Percentiles rank a stretch among this genome's conserved stretches.
phyloP scores from a whole-genome alignment of 192 early-diverging fungal species.

The Backusella morwellensis region DNA sequence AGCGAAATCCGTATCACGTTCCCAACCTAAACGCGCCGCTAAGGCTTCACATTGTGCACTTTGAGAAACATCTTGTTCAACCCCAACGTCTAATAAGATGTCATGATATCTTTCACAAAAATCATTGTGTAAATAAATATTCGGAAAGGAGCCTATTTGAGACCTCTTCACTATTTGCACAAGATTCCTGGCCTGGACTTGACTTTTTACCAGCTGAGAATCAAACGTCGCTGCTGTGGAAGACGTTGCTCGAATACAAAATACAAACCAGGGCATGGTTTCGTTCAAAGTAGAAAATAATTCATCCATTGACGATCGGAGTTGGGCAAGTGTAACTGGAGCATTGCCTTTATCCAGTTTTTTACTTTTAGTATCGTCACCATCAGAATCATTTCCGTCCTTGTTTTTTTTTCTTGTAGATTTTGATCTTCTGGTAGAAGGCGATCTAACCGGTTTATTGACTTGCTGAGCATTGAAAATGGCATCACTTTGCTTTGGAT shows the following conservation, averaged over 20 bases:
- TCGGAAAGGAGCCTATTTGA: conserved; percentile 69
- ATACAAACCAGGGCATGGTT: conserved; percentile 73
- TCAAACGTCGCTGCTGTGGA: conserved; percentile 61
- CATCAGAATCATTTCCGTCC: background rate
- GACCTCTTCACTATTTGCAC: conserved; percentile 62
- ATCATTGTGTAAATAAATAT: conserved; percentile 70
- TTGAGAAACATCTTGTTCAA: conserved; percentile 32
- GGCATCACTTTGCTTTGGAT: conserved; percentile 69
- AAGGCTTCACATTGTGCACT: conserved; percentile 42
- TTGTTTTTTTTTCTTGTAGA: conserved; percentile 33
- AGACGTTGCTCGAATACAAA: conserved; percentile 73
- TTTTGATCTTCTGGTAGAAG: conserved; percentile 52
- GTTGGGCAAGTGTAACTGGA: conserved; percentile 51
- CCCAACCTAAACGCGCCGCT: conserved; percentile 57
- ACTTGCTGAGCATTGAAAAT: conserved; percentile 80
- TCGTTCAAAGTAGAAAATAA: conserved; percentile 68
- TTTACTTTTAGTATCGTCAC: conserved; percentile 16
- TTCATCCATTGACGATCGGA: conserved; percentile 68
- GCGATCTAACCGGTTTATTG: conserved; percentile 65
- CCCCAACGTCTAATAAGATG: conserved; percentile 41
- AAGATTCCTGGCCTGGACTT: conserved; percentile 70
- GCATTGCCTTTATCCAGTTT: background rate
- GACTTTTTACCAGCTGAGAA: conserved; percentile 62
- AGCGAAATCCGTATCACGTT: conserved; percentile 46
- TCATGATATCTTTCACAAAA: conserved; percentile 75